Evolutionary conservation across 495 filamentous ascomycete species (phyloP).

Genomic region (Letharia lupina): DNA sequence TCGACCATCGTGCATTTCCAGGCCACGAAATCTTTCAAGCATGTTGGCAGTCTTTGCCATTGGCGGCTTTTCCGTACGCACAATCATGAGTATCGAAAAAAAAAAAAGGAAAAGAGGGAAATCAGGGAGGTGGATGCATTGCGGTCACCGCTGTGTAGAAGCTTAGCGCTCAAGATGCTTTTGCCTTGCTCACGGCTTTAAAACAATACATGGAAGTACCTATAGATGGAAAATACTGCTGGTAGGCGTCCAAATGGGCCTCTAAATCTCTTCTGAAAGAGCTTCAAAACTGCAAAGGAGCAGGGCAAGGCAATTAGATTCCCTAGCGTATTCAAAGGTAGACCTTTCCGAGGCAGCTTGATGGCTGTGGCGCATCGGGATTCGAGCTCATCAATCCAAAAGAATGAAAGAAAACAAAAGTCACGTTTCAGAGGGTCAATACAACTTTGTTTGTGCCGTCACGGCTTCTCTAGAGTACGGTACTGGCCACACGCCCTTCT

Average conservation of each 20-base stretch:
- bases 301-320: background rate
- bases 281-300: background rate
- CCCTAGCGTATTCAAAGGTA: no score
- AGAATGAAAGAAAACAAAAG: background rate
- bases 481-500: background rate
- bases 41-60: background rate
- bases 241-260: background rate
- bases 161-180: no score
- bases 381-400: background rate
- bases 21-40: background rate
- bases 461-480: background rate
- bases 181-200: no score
- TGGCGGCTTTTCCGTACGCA: background rate
- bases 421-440: background rate
- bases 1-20: background rate
- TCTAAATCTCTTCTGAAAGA: background rate
- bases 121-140: no score
- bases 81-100: background rate
- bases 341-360: background rate
- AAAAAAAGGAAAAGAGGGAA: background rate
- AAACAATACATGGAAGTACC: background rate
- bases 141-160: no score
- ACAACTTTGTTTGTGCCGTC: background rate
- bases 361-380: background rate
- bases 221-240: background rate